Conservation (phyloP, 768 basidiomycete genomes). For the Asterophora parasitica region DNA sequence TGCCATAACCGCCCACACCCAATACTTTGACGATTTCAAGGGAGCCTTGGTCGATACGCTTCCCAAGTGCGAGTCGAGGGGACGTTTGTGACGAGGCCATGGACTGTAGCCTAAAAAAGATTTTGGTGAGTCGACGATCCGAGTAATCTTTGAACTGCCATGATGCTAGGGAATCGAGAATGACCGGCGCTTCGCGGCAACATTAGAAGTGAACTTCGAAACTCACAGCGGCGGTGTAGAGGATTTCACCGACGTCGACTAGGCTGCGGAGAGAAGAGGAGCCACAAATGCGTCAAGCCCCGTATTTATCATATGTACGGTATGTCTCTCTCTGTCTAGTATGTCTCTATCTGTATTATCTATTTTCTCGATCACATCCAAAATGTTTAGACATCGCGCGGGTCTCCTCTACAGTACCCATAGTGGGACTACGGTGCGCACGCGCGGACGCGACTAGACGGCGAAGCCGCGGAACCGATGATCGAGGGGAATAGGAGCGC, state of each 20-base stretch:
- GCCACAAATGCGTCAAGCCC: neutral
- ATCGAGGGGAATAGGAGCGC: constrained; percentile 11
- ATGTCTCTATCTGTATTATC: neutral
- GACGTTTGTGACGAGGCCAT: constrained; percentile 16
- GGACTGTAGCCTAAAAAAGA: constrained; percentile 3
- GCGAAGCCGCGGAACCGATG: too few relatives aligned
- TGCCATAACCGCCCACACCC: constrained; percentile 92
- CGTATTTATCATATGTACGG: neutral
- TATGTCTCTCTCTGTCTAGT: neutral
- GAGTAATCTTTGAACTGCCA: too few relatives aligned
- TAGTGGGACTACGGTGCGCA: neutral
- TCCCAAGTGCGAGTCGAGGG: constrained; percentile 57
- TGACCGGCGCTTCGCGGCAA: too few relatives aligned
- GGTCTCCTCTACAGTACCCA: neutral
- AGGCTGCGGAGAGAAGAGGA: neutral
- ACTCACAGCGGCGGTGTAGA: constrained; percentile 4
- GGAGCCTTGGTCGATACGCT: constrained; percentile 75
- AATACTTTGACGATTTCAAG: constrained; percentile 84
- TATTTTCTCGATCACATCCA: neutral
- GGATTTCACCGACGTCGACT: neutral
- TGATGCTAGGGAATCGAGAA: too few relatives aligned
- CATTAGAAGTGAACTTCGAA: too few relatives aligned
- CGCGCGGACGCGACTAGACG: too few relatives aligned
- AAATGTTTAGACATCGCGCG: neutral
- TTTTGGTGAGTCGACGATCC: neutral